Percentiles rank a stretch among this genome's conserved stretches.
Evolutionary conservation across 2,329 filamentous ascomycete species (phyloP).

Genomic region (Trichophyton rubrum): DNA sequence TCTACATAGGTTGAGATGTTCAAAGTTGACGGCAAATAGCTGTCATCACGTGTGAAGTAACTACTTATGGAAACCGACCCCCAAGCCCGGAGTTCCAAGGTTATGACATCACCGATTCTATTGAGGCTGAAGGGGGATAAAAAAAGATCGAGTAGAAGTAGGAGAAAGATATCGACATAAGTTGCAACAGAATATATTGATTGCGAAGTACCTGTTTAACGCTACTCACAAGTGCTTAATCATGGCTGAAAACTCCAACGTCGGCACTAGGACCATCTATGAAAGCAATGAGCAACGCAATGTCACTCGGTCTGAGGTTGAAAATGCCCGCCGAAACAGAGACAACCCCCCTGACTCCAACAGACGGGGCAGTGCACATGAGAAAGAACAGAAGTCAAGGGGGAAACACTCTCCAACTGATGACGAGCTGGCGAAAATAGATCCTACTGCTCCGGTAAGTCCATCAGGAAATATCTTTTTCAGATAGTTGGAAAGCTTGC

Average conservation of each 20-base stretch:
- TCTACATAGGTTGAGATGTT: too few species aligned
- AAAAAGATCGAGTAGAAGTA: too few species aligned
- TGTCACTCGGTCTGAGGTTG: conserved; percentile 39
- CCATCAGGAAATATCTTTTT: neutral
- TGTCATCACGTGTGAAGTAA: neutral
- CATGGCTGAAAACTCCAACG: conserved; percentile 49
- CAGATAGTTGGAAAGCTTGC: neutral
- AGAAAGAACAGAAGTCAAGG: conserved; percentile 9
- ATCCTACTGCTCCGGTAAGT: conserved; percentile 56
- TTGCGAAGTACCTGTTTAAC: neutral
- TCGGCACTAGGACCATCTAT: conserved; percentile 55
- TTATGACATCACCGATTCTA: neutral
- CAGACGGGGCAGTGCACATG: conserved; percentile 11
- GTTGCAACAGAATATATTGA: neutral
- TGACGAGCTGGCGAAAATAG: conserved; percentile 12
- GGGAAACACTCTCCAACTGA: conserved; percentile 30
- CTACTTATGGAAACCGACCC: neutral
- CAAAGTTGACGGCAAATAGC: too few species aligned
- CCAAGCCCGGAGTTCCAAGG: neutral
- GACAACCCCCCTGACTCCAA: conserved; percentile 48
- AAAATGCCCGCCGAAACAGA: conserved; percentile 50
- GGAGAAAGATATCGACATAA: neutral
- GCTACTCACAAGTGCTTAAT: conserved; percentile 13
- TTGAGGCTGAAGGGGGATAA: neutral
- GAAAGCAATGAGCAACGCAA: conserved; percentile 68